Base-by-base conservation (phyloP, 495 filamentous ascomycete genomes). In the Sporormia fimetaria region DNA sequence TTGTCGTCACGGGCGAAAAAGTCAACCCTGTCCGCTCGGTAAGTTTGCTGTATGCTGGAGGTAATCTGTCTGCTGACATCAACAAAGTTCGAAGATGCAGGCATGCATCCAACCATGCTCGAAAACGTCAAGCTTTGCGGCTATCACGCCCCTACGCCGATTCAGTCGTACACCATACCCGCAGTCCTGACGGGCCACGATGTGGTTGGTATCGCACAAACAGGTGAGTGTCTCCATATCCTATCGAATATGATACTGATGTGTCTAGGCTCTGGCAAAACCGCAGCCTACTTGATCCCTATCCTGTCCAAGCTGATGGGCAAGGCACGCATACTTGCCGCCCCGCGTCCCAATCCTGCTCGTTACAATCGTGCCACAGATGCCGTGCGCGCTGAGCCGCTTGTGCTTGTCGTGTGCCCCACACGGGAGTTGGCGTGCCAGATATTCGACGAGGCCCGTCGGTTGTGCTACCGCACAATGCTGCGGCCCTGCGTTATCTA, bases 401-500 rank as follows among this genome's bases (percentile, higher is more conserved):
- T 96, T 11, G 78, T 95, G 0, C 64, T 95, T 10, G 68, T 96
- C 32, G 69, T 98, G n/a, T 77, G 71, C 25, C 90, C 90, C 6
- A 85, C 75, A 43, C 81, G 90, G 33, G 90, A 98, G 70, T 64
- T 98, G 8, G 81, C 85, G 0, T 81, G 80, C 4, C 90, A 98
- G 59, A 92, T 95, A 48, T 96, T 94, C 61, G 83, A 92, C 43
- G 88, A 95, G 55, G 78, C 83, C 10, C 77, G 90, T 42, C 83
- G 85, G 43, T 73, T 94, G 27, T 92, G 84, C 56, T 96, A 98
- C 52, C 76, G 90, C 9, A 84, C 83, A 11, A 94, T 90, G 83
- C 70, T 96, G 33, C 85, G 88, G 30, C 90, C 90, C 18, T 92
- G 85, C 51, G 86, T 92, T 21, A 66, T 80, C 17, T 98, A 98